Percentiles rank a stretch among this genome's conserved stretches.
phyloP scores from a whole-genome alignment of 1,139 yeast genomes.

The Nakaseomyces glabratus region DNA sequence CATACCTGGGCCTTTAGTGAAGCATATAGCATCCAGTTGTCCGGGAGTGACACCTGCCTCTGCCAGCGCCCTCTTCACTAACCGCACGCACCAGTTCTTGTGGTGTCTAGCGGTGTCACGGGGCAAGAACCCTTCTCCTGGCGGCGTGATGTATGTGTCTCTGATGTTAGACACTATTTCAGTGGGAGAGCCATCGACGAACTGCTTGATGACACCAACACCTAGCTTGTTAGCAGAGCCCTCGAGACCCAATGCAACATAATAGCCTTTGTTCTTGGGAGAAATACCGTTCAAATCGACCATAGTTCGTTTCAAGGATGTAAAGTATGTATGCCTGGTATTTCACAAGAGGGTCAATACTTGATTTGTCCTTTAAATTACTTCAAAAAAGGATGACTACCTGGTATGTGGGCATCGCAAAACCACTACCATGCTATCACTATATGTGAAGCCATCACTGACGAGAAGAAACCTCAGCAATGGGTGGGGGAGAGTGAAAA shows the following conservation, averaged over 20 bases:
- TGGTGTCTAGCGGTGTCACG: slow-evolving; percentile 96
- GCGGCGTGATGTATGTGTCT: slow-evolving; percentile 92
- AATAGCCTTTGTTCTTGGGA: slow-evolving; percentile 38
- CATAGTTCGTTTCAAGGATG: not conserved
- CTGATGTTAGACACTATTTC: slow-evolving; percentile 76
- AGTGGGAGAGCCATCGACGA: slow-evolving; percentile 37
- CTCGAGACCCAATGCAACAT: slow-evolving; percentile 80
- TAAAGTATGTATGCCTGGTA: too few species aligned
- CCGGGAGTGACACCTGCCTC: slow-evolving; percentile 47
- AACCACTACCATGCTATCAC: too few species aligned
- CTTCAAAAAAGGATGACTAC: too few species aligned
- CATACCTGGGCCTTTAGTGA: slow-evolving; percentile 99
- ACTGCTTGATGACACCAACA: slow-evolving; percentile 79
- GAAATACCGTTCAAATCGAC: slow-evolving; percentile 13
- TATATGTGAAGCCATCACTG: too few species aligned
- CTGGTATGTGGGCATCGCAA: too few species aligned
- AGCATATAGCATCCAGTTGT: slow-evolving; percentile 84
- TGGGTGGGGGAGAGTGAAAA: too few species aligned
- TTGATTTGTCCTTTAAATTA: too few species aligned
- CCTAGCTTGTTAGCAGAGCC: slow-evolving; percentile 97
- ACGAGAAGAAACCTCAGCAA: too few species aligned
- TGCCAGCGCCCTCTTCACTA: slow-evolving; percentile 55
- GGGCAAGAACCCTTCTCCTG: slow-evolving; percentile 96
- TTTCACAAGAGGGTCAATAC: too few species aligned
- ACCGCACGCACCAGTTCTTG: slow-evolving; percentile 85